phyloP scores from a whole-genome alignment of 2,329 filamentous ascomycete genomes.

The Ramularia endophylla region DNA sequence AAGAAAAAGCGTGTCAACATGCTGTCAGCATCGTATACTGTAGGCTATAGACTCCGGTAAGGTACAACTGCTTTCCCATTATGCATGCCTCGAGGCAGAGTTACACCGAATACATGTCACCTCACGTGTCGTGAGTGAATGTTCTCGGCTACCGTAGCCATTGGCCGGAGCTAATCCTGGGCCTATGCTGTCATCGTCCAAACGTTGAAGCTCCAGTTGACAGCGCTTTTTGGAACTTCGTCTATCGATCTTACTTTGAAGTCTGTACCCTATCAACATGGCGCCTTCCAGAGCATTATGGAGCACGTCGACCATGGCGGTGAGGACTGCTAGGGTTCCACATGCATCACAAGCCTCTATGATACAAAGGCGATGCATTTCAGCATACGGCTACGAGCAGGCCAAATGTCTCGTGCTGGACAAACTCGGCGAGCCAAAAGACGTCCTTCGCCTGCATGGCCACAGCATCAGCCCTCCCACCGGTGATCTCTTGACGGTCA shows the following conservation, averaged over 20 bases:
- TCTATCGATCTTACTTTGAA: background rate
- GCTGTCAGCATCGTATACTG: too few relatives aligned
- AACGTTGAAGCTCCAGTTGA: too few relatives aligned
- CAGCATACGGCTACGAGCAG: constrained; percentile 73
- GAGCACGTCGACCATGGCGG: constrained; percentile 5
- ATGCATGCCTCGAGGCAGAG: too few relatives aligned
- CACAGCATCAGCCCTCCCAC: constrained; percentile 73
- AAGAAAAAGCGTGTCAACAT: too few relatives aligned
- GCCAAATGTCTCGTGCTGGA: constrained; percentile 75
- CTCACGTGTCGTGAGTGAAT: too few relatives aligned
- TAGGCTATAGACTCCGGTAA: too few relatives aligned
- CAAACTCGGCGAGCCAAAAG: constrained; percentile 66
- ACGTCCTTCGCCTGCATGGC: constrained; percentile 63
- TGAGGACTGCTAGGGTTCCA: constrained; percentile 5
- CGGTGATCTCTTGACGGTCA: constrained; percentile 67
- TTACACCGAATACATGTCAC: too few relatives aligned
- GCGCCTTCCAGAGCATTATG: constrained; percentile 18
- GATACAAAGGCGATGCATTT: constrained; percentile 41
- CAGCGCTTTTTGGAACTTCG: background rate
- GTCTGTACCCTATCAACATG: constrained; percentile 11
- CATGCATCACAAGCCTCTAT: constrained; percentile 2
- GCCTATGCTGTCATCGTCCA: background rate
- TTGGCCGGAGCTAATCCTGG: too few relatives aligned
- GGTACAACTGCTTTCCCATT: too few relatives aligned
- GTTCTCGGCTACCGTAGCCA: too few relatives aligned